These are phyloP conservation scores for Taxillus chinensis DNA, from an alignment of 164 flowering plant genomes.

Conservation along the genomic window DNA sequence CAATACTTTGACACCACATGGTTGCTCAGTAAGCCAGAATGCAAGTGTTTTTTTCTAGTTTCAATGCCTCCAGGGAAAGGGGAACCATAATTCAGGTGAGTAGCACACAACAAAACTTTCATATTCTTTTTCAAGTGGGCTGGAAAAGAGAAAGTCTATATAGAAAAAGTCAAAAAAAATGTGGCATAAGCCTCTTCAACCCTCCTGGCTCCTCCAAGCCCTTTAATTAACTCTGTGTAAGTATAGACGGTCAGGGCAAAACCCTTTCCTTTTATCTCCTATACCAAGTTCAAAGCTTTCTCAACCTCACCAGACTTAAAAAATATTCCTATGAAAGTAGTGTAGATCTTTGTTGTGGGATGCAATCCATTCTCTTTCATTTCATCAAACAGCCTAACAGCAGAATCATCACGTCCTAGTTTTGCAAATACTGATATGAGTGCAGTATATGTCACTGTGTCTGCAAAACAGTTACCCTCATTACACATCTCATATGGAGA, in stretches of 20 bases:
- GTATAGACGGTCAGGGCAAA: slow-evolving; percentile 74
- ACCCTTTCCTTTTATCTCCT: slow-evolving; percentile 56
- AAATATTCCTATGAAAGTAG: slow-evolving; percentile 52
- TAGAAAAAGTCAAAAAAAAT: slow-evolving; percentile 15
- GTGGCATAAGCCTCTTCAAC: slow-evolving; percentile 67
- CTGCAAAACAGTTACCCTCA: slow-evolving; percentile 67
- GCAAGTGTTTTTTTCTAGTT: too few species aligned
- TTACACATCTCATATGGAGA: slow-evolving; percentile 89
- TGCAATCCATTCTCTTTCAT: slow-evolving; percentile 81
- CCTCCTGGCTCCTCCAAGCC: slow-evolving; percentile 70
- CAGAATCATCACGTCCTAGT: slow-evolving; percentile 61
- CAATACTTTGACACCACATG: too few species aligned
- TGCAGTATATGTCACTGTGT: slow-evolving; percentile 69
- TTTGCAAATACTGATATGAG: slow-evolving; percentile 62
- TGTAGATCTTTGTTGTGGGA: slow-evolving; percentile 76
- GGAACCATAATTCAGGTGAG: too few species aligned
- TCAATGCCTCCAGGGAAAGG: too few species aligned
- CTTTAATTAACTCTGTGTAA: slow-evolving; percentile 83
- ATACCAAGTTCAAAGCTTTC: slow-evolving; percentile 47
- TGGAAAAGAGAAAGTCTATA: too few species aligned
- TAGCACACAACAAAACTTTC: too few species aligned
- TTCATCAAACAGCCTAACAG: slow-evolving; percentile 75
- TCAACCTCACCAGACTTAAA: slow-evolving; percentile 57
- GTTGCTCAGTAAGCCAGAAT: too few species aligned
- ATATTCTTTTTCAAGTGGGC: too few species aligned